Evolutionary conservation across 2,329 filamentous ascomycete species (phyloP).

Genomic region (Colletotrichum sp.): DNA sequence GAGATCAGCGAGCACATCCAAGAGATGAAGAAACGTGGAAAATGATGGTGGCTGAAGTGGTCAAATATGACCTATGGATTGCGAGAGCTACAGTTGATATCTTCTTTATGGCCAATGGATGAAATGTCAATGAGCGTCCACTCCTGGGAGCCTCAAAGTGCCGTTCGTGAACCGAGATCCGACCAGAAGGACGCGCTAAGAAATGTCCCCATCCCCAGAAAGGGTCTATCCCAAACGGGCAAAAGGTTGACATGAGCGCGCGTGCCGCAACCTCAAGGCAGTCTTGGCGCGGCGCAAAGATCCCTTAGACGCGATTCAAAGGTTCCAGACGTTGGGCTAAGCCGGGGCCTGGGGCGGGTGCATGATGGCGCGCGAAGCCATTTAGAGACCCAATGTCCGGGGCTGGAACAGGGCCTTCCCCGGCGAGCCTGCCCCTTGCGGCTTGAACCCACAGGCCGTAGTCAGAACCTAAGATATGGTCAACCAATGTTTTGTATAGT

Average conservation of each 20-base stretch:
- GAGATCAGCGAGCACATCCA: neutral
- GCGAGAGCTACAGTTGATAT: neutral
- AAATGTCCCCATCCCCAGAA: neutral
- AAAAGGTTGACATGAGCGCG: neutral
- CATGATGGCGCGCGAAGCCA: neutral
- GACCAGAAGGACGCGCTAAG: neutral
- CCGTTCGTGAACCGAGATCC: neutral
- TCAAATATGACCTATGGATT: neutral
- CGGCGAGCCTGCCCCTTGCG: neutral
- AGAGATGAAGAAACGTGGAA: neutral
- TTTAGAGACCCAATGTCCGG: conserved; percentile 6
- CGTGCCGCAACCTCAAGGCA: neutral
- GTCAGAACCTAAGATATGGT: neutral
- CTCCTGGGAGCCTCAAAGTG: neutral
- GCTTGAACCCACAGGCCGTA: neutral
- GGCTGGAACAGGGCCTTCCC: neutral
- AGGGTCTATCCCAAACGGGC: neutral
- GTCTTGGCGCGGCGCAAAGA: conserved; percentile 1
- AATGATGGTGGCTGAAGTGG: neutral
- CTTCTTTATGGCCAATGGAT: neutral
- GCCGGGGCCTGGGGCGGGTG: neutral
- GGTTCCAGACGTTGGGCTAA: neutral
- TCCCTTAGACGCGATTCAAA: neutral
- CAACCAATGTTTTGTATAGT: neutral
- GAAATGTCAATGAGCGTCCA: neutral